A percentile compares a stretch with the other conserved stretches of the same genome.
These are phyloP conservation scores for Diaporthe destruens DNA, from an alignment of 2,329 filamentous ascomycete species.

Conservation along the genomic window DNA sequence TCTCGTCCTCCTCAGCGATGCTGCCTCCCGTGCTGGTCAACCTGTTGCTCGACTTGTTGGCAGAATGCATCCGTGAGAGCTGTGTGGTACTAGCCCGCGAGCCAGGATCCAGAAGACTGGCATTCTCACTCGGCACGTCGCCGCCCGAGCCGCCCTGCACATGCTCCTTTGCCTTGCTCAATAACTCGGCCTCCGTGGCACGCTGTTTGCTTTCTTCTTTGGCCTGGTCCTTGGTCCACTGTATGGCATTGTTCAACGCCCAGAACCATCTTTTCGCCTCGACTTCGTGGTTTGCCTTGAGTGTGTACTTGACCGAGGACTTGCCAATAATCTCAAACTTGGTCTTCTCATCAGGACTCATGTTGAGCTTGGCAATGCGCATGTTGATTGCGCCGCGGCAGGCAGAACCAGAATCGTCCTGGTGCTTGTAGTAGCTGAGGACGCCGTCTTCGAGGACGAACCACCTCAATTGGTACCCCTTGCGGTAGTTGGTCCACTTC, in stretches of 20 bases:
- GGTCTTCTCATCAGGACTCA: conserved; percentile 97
- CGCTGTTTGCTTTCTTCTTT: conserved; percentile 87
- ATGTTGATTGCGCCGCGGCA: conserved; percentile 99
- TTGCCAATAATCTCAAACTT: conserved; percentile 98
- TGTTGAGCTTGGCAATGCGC: conserved; percentile 93
- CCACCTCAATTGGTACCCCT: conserved; percentile 96
- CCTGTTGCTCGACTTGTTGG: conserved; percentile 51
- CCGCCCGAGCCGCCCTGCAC: conserved; percentile 60
- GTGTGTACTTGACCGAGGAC: conserved; percentile 97
- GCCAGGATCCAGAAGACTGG: conserved; percentile 61
- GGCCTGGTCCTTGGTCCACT: conserved; percentile 97
- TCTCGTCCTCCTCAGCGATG: conserved; percentile 63
- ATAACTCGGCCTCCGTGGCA: conserved; percentile 78
- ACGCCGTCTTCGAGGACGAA: conserved; percentile 98
- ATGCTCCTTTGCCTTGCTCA: conserved; percentile 82
- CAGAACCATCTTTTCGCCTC: conserved; percentile 99
- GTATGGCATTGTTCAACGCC: conserved; percentile 98
- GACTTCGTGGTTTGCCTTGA: conserved; percentile 98
- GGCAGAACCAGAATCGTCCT: conserved; percentile 95
- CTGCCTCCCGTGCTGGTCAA: conserved; percentile 62
- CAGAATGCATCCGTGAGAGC: conserved; percentile 57
- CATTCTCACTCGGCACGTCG: conserved; percentile 64
- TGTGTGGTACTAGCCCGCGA: conserved; percentile 60
- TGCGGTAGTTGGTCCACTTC: conserved; percentile 99
- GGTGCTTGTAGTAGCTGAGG: conserved; percentile 98